A percentile compares a stretch with the other conserved stretches of the same genome.
Evolutionary conservation across 2,329 filamentous ascomycete genomes (phyloP).

Genomic region (Cercospora sp.): DNA sequence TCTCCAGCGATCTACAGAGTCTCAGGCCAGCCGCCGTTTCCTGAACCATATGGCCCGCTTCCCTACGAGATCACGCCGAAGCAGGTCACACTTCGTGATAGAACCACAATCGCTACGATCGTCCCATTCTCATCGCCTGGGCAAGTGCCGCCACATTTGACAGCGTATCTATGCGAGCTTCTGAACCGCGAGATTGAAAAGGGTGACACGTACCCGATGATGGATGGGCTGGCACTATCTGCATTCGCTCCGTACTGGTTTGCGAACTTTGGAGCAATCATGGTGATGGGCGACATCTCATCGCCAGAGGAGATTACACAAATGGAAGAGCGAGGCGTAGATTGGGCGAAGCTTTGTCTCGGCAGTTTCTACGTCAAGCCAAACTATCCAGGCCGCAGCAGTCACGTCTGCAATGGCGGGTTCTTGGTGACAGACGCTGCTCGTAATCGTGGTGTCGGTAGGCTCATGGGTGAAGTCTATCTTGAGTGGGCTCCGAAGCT

Average conservation of each 20-base stretch:
- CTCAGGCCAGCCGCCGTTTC: constrained; percentile 66
- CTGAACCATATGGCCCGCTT: constrained; percentile 62
- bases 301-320: constrained; percentile 55
- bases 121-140: constrained; percentile 76
- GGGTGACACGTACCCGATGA: constrained; percentile 89
- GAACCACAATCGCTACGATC: constrained; percentile 79
- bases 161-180: constrained; percentile 77
- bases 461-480: constrained; percentile 55
- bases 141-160: constrained; percentile 72
- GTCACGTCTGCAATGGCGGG: constrained; percentile 75
- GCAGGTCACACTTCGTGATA: constrained; percentile 79
- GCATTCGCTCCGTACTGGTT: constrained; percentile 86
- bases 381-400: constrained; percentile 87
- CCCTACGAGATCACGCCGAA: constrained; percentile 69
- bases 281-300: constrained; percentile 76
- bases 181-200: constrained; percentile 89
- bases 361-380: constrained; percentile 94
- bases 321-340: constrained; percentile 50
- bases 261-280: constrained; percentile 83
- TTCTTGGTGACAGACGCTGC: constrained; percentile 52
- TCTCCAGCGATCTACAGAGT: constrained; percentile 69
- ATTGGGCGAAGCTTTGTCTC: constrained; percentile 79
- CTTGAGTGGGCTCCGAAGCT: constrained; percentile 56
- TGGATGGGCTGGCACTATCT: constrained; percentile 70
- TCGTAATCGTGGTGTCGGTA: constrained; percentile 52